phyloP scores from a whole-genome alignment of 2,329 filamentous ascomycete species.

The Fusarium chuoi region DNA sequence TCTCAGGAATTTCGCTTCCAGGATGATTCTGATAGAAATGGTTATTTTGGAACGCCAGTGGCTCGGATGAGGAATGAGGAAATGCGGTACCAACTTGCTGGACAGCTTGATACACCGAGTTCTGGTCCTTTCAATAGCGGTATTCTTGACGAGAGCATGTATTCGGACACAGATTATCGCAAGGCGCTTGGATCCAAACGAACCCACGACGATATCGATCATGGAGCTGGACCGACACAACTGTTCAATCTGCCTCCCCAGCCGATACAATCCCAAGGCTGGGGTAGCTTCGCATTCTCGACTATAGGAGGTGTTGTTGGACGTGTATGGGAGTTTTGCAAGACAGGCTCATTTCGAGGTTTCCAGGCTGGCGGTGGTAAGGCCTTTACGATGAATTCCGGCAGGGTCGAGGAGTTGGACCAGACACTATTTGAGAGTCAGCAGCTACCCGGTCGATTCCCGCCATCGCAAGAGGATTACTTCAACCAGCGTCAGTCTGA shows the following conservation, averaged over 20 bases:
- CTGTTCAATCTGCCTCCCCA: conserved; percentile 48
- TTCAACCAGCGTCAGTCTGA: conserved; percentile 15
- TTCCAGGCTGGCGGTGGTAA: conserved; percentile 88
- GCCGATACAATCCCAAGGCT: conserved; percentile 53
- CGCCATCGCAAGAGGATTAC: conserved; percentile 44
- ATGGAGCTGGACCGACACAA: conserved; percentile 46
- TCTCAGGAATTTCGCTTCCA: conserved; percentile 38
- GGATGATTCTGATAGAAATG: conserved; percentile 30
- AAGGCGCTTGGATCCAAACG: conserved; percentile 62
- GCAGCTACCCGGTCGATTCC: conserved; percentile 46
- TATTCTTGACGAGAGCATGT: conserved; percentile 63
- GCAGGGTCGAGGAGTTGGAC: conserved; percentile 37
- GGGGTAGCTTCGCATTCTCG: conserved; percentile 68
- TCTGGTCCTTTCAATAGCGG: conserved; percentile 46
- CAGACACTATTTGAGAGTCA: conserved; percentile 35
- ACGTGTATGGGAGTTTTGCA: conserved; percentile 89
- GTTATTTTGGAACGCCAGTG: conserved; percentile 38
- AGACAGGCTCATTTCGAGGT: conserved; percentile 76
- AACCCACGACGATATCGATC: conserved; percentile 51
- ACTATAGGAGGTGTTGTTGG: conserved; percentile 76
- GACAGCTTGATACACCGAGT: conserved; percentile 63
- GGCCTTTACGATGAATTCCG: conserved; percentile 67
- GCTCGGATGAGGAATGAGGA: conserved; percentile 26
- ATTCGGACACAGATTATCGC: conserved; percentile 67
- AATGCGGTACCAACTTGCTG: conserved; percentile 61